These are phyloP conservation scores for Hippophae rhamnoides DNA, from an alignment of 306 rosid species.

Conservation along the genomic window DNA sequence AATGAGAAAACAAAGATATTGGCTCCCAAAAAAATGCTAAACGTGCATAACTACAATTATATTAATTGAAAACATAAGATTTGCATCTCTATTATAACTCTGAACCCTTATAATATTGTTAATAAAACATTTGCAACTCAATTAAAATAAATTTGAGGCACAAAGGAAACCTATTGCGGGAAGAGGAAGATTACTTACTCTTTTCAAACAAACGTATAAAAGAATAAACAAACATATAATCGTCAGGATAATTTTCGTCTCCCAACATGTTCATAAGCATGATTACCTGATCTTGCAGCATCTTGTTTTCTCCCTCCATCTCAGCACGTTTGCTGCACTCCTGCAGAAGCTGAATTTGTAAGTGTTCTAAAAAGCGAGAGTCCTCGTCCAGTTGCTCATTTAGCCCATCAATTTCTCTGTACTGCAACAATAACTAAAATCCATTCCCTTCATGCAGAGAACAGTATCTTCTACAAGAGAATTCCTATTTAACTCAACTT, in stretches of 20 bases:
- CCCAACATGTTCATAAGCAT: slow-evolving; percentile 90
- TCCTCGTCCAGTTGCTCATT: slow-evolving; percentile 86
- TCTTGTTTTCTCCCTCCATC: slow-evolving; percentile 62
- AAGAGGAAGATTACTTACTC: slow-evolving; percentile 8
- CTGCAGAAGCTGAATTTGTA: slow-evolving; percentile 71
- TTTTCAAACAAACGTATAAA: slow-evolving; percentile 24
- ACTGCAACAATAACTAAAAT: slow-evolving; percentile 28
- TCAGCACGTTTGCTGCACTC: slow-evolving; percentile 62
- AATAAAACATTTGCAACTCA: no score
- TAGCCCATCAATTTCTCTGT: slow-evolving; percentile 70
- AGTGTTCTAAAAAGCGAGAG: slow-evolving; percentile 53
- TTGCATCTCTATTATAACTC: no score
- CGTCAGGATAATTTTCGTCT: slow-evolving; percentile 41
- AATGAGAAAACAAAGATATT: no score
- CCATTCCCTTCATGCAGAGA: no score
- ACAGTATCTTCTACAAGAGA: no score
- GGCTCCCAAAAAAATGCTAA: no score
- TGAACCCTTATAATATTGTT: no score
- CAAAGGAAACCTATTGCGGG: no score
- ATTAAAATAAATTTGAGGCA: no score
- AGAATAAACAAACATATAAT: slow-evolving; percentile 20
- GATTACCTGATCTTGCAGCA: slow-evolving; percentile 69
- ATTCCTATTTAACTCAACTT: no score
- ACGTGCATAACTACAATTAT: no score
- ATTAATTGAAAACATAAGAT: no score